Evolutionary conservation across 176 grass and related monocot species (phyloP).

Genomic region (Ananas comosus): DNA sequence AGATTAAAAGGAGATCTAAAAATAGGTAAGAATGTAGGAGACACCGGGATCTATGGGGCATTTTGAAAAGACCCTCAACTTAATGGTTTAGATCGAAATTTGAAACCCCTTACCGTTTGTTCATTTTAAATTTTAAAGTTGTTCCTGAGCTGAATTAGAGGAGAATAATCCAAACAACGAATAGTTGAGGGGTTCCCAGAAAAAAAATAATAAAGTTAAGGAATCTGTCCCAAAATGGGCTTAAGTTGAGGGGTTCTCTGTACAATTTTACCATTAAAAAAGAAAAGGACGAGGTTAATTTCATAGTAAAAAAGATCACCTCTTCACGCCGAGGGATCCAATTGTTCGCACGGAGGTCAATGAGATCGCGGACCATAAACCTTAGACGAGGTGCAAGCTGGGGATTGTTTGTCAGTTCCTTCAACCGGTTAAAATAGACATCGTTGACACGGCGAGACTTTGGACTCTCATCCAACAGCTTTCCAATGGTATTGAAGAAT

Average conservation of each 20-base stretch:
- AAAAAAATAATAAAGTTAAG: too few relatives aligned
- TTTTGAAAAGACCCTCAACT: too few relatives aligned
- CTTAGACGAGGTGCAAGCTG: constrained; percentile 35
- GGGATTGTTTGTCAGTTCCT: constrained; percentile 38
- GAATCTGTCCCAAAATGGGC: too few relatives aligned
- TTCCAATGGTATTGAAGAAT: constrained; percentile 55
- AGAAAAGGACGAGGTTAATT: neutral
- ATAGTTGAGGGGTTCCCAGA: too few relatives aligned
- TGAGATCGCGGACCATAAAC: constrained; percentile 44
- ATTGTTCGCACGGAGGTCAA: constrained; percentile 53
- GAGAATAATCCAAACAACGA: too few relatives aligned
- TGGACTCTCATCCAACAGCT: constrained; percentile 45
- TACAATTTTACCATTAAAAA: neutral
- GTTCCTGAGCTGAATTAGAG: too few relatives aligned
- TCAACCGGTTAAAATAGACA: constrained; percentile 41
- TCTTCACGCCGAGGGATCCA: constrained; percentile 59
- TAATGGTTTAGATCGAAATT: too few relatives aligned
- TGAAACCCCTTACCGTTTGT: too few relatives aligned
- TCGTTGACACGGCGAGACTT: constrained; percentile 47
- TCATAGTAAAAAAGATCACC: constrained; percentile 22
- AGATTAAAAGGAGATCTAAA: constrained; percentile 8
- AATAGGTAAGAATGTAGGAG: neutral
- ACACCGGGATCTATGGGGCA: too few relatives aligned
- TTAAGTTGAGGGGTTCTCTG: neutral
- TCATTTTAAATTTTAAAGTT: too few relatives aligned